Conservation (phyloP, 768 basidiomycete species). For the Amanita molliuscula region DNA sequence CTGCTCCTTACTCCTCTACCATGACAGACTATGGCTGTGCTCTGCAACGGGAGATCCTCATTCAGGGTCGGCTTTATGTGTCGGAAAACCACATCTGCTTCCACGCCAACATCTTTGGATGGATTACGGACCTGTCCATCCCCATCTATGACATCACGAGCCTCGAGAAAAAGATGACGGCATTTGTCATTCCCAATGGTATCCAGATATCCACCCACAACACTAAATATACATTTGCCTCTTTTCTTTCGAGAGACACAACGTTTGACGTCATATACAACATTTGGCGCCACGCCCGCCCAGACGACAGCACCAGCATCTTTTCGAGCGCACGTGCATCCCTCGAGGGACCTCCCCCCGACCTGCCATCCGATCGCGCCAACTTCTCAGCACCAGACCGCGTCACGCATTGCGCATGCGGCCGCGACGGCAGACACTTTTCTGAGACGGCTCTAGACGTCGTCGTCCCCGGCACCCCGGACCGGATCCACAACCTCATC, state of each 20-base stretch:
- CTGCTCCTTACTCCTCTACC: not conserved
- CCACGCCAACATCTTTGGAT: constrained; percentile 98
- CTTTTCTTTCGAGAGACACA: constrained; percentile 92
- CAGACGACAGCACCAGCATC: constrained; percentile 39
- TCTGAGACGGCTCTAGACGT: constrained; percentile 67
- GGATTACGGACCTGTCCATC: constrained; percentile 89
- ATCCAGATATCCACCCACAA: constrained; percentile 81
- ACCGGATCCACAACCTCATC: constrained; percentile 92
- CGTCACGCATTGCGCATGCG: constrained; percentile 68
- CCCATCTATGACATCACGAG: constrained; percentile 80
- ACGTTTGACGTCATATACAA: constrained; percentile 94
- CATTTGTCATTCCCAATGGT: constrained; percentile 94
- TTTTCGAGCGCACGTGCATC: constrained; percentile 27
- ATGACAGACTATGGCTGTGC: constrained; percentile 92
- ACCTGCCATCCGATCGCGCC: constrained; percentile 11
- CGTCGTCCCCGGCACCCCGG: constrained; percentile 82
- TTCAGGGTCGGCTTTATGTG: constrained; percentile 93
- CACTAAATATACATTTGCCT: constrained; percentile 88
- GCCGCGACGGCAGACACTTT: constrained; percentile 58
- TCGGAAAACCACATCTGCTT: constrained; percentile 99
- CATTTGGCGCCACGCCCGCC: constrained; percentile 88
- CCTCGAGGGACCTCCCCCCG: constrained; percentile 17
- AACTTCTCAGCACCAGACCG: constrained; percentile 24
- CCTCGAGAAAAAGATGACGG: constrained; percentile 96
- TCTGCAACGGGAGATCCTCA: constrained; percentile 88